Conservation (phyloP, 345 rosid species). For the Acer saccharum region DNA sequence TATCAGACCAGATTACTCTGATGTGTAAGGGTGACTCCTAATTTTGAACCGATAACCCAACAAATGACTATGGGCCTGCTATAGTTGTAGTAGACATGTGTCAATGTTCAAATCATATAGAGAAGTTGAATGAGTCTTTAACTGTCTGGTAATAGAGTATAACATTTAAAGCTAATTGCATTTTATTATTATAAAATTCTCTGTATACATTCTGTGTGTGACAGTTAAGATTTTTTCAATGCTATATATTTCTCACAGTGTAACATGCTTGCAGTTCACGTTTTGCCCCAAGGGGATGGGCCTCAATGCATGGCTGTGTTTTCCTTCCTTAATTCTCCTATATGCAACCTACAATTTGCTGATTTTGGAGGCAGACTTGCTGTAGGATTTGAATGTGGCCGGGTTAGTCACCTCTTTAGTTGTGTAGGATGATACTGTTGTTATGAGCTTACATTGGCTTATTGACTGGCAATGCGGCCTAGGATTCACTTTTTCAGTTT, state of each 20-base stretch:
- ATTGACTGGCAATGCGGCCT: background rate
- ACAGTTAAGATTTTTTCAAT: background rate
- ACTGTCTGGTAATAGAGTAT: background rate
- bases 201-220: background rate
- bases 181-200: background rate
- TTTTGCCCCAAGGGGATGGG: constrained; percentile 55
- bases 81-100: background rate
- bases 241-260: constrained; percentile 4
- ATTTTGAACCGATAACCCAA: background rate
- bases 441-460: background rate
- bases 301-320: constrained; percentile 70
- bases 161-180: constrained; percentile 8
- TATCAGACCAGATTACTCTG: background rate
- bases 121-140: constrained; percentile 4
- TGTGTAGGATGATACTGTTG: background rate
- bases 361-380: constrained; percentile 62
- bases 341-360: constrained; percentile 51
- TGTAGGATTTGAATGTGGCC: constrained; percentile 81
- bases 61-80: background rate
- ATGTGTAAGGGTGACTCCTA: background rate
- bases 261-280: constrained; percentile 55
- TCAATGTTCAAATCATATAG: background rate
- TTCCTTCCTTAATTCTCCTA: constrained; percentile 61
- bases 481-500: constrained; percentile 27
- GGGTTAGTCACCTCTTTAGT: constrained; percentile 41